Conservation (phyloP, 495 filamentous ascomycete species). For the Aspergillus sparsus region DNA sequence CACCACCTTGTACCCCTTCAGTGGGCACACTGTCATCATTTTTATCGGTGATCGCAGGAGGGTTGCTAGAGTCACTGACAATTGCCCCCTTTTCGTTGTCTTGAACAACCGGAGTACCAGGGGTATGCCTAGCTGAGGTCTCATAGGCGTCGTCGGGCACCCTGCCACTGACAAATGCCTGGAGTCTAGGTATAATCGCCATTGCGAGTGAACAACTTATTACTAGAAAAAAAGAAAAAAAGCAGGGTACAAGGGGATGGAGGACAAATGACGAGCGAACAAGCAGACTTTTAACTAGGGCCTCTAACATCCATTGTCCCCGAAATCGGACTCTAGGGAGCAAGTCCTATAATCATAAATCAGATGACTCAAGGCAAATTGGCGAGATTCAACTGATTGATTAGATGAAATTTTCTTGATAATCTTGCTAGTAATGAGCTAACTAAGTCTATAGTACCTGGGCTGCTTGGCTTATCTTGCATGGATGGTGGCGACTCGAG, state of each 20-base stretch:
- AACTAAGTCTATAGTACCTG: too few species aligned
- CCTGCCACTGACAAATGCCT: neutral
- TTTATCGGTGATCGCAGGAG: neutral
- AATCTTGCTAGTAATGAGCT: too few species aligned
- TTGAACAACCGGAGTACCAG: constrained; percentile 1
- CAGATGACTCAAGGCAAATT: too few species aligned
- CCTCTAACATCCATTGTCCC: too few species aligned
- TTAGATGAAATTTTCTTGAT: too few species aligned
- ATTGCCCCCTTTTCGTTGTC: constrained; percentile 6
- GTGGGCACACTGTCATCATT: constrained; percentile 18
- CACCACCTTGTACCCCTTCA: constrained; percentile 41
- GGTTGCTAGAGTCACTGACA: neutral
- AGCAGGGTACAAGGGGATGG: neutral
- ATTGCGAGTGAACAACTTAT: constrained; percentile 4
- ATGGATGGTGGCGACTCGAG: too few species aligned
- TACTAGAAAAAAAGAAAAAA: neutral
- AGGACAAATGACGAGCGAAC: neutral
- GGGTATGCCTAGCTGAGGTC: neutral
- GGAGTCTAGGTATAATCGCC: constrained; percentile 7
- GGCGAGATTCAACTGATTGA: too few species aligned
- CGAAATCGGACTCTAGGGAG: too few species aligned
- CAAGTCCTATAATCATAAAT: too few species aligned
- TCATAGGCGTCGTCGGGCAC: neutral
- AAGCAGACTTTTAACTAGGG: too few species aligned
- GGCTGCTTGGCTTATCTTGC: too few species aligned